Base-by-base conservation (phyloP, 108 stramenopile species). In the Nitzschia inconspicua region DNA sequence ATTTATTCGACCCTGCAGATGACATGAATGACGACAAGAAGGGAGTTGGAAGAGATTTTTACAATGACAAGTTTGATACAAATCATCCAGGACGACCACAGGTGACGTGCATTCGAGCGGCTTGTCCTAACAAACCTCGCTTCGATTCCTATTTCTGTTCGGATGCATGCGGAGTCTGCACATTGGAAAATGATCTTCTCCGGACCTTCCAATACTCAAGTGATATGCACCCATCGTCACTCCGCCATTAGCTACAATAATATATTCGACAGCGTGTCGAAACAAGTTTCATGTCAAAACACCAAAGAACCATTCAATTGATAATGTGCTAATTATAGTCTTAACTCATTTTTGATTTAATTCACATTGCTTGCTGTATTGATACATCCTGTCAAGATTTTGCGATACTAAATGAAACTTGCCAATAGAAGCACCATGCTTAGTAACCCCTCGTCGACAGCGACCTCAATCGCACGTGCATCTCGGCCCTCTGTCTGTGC, bases 71-170 rank as follows among this genome's bases (percentile, higher is more conserved):
- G 18, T 37, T 57, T 10, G 39, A 43, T 41, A 50, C 27, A 18
- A 20, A 4, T 9, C 27, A 44, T 20, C 22, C 46, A 56, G 2
- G 24, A 58, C 57, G 2, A 25, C 24, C 1, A 23, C 36, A 58
- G 32, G 26, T 43, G 18, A 19, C 22, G 4, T 92, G 90, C 40
- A 50, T 63, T 5, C 67, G 77, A 40, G 19, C 76, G 44, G 81
- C 76, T 4, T 92, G 90, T 48, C 39, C 39, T 16, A 57, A 64
- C 40, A 72, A 65, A 47, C 62, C 79, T 37, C 68, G 91, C 18
- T 93, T 89, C 61, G 91, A 93, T 34, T 93, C 91, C 27, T 25
- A 80, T 16, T 93, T 89, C 65, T 93, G 91, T 63, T 89, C 88
- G 3, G 88, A 93, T 63, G 73, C 78, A 7, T 93, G 91, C 72